Base-by-base conservation (phyloP, 345 rosid genomes). In the Reutealis trisperma region DNA sequence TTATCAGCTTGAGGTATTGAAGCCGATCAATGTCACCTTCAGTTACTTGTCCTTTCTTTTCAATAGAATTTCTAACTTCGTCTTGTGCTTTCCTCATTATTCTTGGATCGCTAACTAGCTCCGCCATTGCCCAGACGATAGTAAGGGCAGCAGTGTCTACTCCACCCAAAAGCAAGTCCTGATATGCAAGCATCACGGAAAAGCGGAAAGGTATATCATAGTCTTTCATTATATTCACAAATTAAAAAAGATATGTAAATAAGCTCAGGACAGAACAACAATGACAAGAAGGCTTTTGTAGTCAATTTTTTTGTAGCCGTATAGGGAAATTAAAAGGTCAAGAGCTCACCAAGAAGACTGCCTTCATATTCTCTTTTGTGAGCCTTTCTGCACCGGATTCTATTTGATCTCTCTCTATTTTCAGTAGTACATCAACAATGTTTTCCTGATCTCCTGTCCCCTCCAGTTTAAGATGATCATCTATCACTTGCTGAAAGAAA, bases 341-440 rank as follows among this genome's bases (percentile, higher is more conserved):
- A 1, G n/a, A 42, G 27, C 79, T 80, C 84, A 87, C 88, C 86
- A 85, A 44, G 64, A 89, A 83, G 34, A 86, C 34, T 69, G 86
- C 91, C 83, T 84, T 85, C 44, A 88, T 76, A 75, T 87, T 84
- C 30, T 84, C 81, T n/a, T 82, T 79, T 1, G 84, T 80, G 73
- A 85, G 78, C 68, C 51, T 67, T 69, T 75, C 55, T 24, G 55
- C 8, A 61, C 52, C 73, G 0, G 64, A 58, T 63, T 77, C 74
- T 27, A 27, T 73, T 77, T 80, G 73, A n/a, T 84, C 86, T 60
- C 65, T 82, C 72, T 66, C 77, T 22, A 84, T 57, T 64, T 60
- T 70, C 8, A 86, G 58, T 86, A 88, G 73, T 64, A 85, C 87
- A 18, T 91, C 90, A 9, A 88, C 80, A 9, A 88, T 61, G 79